Evolutionary conservation across 2,329 filamentous ascomycete genomes (phyloP), one percentile per base, ranked within the genome.

Genomic region (Dactylellina haptotyla): DNA sequence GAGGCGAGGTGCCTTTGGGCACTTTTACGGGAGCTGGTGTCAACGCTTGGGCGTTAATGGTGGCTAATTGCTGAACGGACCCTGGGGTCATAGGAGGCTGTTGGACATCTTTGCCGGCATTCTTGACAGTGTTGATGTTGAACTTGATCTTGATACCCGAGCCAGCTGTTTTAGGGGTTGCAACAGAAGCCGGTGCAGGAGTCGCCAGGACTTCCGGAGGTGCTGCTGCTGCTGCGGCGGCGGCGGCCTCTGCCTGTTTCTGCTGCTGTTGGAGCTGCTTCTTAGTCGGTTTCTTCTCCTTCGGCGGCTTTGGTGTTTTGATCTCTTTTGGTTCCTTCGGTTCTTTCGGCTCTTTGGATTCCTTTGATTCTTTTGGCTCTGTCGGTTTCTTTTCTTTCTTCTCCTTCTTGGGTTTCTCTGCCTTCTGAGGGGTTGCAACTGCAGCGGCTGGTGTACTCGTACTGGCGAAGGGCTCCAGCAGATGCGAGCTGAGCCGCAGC

Each of bases 91-190:
- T 41, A 18, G 67, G 67, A 2, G 26, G 16, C 14, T 26, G 23
- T 12, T 45, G 39, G 10, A 18, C 30, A 6, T 59, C 63, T 28
- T 69, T 69, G n/a, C 28, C 41, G 14, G 43, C 32, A 18, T 59
- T 75, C 26, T 67, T 67, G 18, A 66, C 16, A 2, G 37, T 67
- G 18, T 75, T 69, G 4, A 69, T 50, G 26, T 75, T 69, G 34
- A 69, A 39, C 34, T 75, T 75, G 64, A 75, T 75, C 26, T 75
- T 67, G 28, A 69, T 67, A 14, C 62, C 70, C 3, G 69, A 62
- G 6, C 62, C 62, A 10, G 53, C 53, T 6, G 61, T 39, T 46
- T 69, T 67, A 4, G 70, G 63, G 10, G 63, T 46, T 6, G 70
- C 37, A 2, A 54, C 23, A 1, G 63, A 28, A 6, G 57, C 4